phyloP scores from a whole-genome alignment of 176 grass and related monocot species.

The Bolboschoenus planiculmis region DNA sequence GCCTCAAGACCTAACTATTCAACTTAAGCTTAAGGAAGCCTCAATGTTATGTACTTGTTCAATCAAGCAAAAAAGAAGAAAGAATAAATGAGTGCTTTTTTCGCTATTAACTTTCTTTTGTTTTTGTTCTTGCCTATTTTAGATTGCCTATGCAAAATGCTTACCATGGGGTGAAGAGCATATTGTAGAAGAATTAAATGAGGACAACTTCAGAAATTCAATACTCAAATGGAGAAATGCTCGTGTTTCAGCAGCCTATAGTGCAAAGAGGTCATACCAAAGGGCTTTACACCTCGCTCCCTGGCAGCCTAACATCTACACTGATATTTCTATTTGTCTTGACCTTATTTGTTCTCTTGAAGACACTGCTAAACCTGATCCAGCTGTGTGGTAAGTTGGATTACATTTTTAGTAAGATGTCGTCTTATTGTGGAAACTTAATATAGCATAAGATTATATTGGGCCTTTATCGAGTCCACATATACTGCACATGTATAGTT shows the following conservation, averaged over 20 bases:
- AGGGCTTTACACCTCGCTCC: slow-evolving; percentile 54
- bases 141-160: slow-evolving; percentile 77
- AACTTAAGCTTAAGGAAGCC: neutral
- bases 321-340: slow-evolving; percentile 64
- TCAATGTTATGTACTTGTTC: neutral
- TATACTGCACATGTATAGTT: neutral
- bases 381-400: slow-evolving; percentile 49
- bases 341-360: slow-evolving; percentile 62
- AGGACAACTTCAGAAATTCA: slow-evolving; percentile 47
- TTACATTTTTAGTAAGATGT: slow-evolving; percentile 1
- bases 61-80: slow-evolving; percentile 15
- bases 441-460: neutral
- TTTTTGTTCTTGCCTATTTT: slow-evolving; percentile 4
- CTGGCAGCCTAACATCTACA: slow-evolving; percentile 92
- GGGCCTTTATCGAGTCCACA: neutral
- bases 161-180: slow-evolving; percentile 61
- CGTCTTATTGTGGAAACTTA: neutral
- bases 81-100: neutral
- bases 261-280: slow-evolving; percentile 77
- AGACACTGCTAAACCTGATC: slow-evolving; percentile 21
- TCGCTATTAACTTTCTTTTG: neutral
- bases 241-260: slow-evolving; percentile 46
- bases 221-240: slow-evolving; percentile 58
- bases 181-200: slow-evolving; percentile 31
- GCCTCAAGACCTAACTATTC: neutral